phyloP scores from a whole-genome alignment of 2,329 filamentous ascomycete genomes.

The Penicillium decumbens region DNA sequence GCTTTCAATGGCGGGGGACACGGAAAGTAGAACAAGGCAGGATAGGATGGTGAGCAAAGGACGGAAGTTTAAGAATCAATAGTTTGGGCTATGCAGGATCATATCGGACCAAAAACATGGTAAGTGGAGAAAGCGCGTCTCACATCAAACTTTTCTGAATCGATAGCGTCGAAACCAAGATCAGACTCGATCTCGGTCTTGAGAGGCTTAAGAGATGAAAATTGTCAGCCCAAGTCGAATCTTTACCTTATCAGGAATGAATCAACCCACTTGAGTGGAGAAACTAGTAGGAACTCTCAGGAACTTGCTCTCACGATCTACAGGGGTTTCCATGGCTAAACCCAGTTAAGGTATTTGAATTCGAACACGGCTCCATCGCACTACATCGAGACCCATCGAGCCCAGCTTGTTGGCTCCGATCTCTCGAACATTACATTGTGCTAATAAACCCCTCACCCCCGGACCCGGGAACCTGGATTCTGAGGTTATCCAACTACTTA shows the following conservation, averaged over 20 bases:
- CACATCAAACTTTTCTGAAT: neutral
- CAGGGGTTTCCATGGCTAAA: neutral
- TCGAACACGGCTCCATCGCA: neutral
- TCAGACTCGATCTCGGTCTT: neutral
- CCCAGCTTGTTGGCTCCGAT: neutral
- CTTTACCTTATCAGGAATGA: neutral
- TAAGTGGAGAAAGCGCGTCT: neutral
- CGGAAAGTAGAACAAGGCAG: neutral
- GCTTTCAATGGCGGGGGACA: neutral
- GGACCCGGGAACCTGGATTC: neutral
- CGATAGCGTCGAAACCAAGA: neutral
- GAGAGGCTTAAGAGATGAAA: neutral
- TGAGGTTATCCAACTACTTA: neutral
- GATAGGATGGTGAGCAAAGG: neutral
- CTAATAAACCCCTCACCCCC: neutral
- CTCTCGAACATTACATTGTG: neutral
- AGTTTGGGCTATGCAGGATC: neutral
- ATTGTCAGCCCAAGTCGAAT: neutral
- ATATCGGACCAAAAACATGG: neutral
- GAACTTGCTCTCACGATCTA: neutral
- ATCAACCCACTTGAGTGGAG: neutral
- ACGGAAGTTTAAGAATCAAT: neutral
- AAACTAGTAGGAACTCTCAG: neutral
- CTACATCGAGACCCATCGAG: neutral
- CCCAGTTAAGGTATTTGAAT: neutral